Evolutionary conservation across 1,139 yeast genomes (phyloP), one percentile per base, ranked within the genome.

Genomic region (Zygosaccharomyces pseudobailii): DNA sequence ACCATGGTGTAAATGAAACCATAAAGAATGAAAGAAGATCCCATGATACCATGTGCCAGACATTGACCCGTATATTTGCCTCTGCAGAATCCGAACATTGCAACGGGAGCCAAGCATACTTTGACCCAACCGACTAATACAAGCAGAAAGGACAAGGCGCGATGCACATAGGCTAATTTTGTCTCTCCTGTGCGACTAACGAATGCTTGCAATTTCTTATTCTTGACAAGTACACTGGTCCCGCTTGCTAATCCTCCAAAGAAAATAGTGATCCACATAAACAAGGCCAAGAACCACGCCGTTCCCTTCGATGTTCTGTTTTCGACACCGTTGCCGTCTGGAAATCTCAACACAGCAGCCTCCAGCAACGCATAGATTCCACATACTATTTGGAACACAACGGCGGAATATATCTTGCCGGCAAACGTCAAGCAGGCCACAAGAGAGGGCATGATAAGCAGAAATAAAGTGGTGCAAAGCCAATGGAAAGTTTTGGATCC

Each of bases 41-140:
- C 97, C 97, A 90, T 90, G 53, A 90, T 87, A 5, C 96, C 97
- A 65, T 90, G 97, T 0, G 97, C 97, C 41, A 89, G 77, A 65
- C 97, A 90, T 68, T 90, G 97, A 19, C 97, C 97, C 58, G 90
- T 72, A 71, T 88, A 79, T 49, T 71, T 65, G 60, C 82, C 79
- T 68, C 88, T 75, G 63, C 89, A 79, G 76, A 89, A 90, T 1
- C 96, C 96, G 55, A 88, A 80, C 53, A 89, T 66, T 1, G 96
- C 85, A 43, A 87, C 82, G 4, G 92, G 89, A 0, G 95, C 94
- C 69, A 90, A 70, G 46, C 89, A 82, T 31, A 80, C 77, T 55
- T 88, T 82, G 6, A 89, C 84, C 69, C 76, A 72, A 1, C 88
- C 90, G 3, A 79, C 72, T 6, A 81, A 51, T 0, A 74, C 76